These are phyloP conservation scores for Rhododendron mucronatum DNA, from an alignment of 148 eudicot genomes.

Conservation along the genomic window DNA sequence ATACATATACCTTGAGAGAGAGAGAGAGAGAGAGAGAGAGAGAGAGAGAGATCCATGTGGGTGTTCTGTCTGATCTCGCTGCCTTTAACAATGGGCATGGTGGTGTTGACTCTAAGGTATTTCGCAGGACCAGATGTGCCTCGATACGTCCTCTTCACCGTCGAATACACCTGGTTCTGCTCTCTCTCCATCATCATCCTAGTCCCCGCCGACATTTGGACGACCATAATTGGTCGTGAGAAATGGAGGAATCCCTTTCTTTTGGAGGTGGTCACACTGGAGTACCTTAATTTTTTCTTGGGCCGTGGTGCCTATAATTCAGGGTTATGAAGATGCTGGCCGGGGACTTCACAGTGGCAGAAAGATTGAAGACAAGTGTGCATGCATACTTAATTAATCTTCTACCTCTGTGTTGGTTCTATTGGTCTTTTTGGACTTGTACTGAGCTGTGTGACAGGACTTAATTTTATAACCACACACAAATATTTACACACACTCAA, in stretches of 20 bases:
- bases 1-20: background rate
- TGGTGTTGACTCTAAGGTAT: constrained; percentile 54
- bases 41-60: no score
- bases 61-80: constrained; percentile 42
- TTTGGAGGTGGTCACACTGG: constrained; percentile 96
- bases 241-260: constrained; percentile 62
- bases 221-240: constrained; percentile 48
- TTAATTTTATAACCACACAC: no score
- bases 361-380: constrained; percentile 76
- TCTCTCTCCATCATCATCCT: background rate
- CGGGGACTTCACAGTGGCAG: constrained; percentile 74
- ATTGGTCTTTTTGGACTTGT: constrained; percentile 73
- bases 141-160: constrained; percentile 61
- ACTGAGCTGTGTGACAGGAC: constrained; percentile 9
- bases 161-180: constrained; percentile 85
- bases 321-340: constrained; percentile 97
- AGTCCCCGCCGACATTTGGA: constrained; percentile 36
- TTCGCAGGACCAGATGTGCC: constrained; percentile 78
- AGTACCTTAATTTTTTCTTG: constrained; percentile 74
- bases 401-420: constrained; percentile 62
- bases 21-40: no score
- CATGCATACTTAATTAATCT: constrained; percentile 72
- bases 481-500: no score
- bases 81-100: constrained; percentile 77
- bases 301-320: constrained; percentile 96